Conservation (phyloP, 495 filamentous ascomycete species). For the Lentithecium fluviatile region DNA sequence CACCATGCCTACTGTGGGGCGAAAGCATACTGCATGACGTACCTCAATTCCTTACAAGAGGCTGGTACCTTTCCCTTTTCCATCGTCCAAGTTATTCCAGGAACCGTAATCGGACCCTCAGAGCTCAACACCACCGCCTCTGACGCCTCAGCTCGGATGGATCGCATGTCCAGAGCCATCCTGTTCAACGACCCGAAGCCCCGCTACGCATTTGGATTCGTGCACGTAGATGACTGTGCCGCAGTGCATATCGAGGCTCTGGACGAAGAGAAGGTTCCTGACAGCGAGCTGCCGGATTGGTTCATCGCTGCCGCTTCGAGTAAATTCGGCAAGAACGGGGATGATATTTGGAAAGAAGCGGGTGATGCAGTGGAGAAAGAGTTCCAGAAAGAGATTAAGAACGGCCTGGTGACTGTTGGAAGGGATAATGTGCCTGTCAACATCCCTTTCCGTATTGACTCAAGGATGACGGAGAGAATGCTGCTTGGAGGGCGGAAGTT, state of each 20-base stretch:
- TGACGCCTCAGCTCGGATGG: conserved; percentile 8
- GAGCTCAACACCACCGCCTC: conserved; percentile 3
- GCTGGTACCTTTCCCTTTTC: conserved; percentile 7
- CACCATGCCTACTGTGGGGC: conserved; percentile 30
- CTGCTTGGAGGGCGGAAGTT: conserved; percentile 14
- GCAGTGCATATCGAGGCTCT: conserved; percentile 23
- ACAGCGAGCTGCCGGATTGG: conserved; percentile 14
- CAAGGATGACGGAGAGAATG: conserved; percentile 10
- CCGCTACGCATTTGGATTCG: conserved; percentile 23
- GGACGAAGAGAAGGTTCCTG: conserved; percentile 4
- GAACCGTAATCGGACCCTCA: conserved; percentile 26
- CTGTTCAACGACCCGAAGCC: conserved; percentile 17
- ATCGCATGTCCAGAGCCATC: conserved; percentile 20
- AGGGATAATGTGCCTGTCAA: conserved; percentile 16
- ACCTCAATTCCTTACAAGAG: conserved; percentile 5
- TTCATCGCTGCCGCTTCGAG: conserved; percentile 20
- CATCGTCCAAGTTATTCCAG: conserved; percentile 27
- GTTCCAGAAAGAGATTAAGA: conserved; percentile 8
- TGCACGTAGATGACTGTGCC: conserved; percentile 24
- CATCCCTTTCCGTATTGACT: conserved; percentile 23
- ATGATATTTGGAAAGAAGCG: conserved; percentile 9
- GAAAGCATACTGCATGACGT: conserved; percentile 28
- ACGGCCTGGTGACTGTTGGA: conserved; percentile 10
- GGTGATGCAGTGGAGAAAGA: conserved; percentile 10
- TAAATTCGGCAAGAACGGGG: neutral